A percentile compares a stretch with the other conserved stretches of the same genome.
phyloP scores from a whole-genome alignment of 2,329 filamentous ascomycete species.

The Fusarium nisikadoi region DNA sequence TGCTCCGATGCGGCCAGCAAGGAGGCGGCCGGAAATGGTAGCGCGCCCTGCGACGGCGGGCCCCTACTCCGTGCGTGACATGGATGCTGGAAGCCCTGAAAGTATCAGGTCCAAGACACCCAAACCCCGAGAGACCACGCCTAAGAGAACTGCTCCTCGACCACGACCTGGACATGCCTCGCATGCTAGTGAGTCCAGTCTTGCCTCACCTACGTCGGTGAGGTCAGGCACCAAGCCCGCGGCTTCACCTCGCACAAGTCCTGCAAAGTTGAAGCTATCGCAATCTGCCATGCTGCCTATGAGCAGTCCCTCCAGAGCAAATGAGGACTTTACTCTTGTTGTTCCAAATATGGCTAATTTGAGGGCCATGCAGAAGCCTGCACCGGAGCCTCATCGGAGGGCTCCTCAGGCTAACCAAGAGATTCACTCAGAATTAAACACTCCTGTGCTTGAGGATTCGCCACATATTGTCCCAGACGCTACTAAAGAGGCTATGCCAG shows the following conservation, averaged over 20 bases:
- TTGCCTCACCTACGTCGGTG: constrained; percentile 57
- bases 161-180: constrained; percentile 59
- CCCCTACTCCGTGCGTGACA: constrained; percentile 70
- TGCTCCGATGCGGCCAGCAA: constrained; percentile 70
- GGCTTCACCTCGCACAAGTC: constrained; percentile 56
- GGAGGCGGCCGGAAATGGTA: constrained; percentile 67
- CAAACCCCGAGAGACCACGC: constrained; percentile 63
- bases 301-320: constrained; percentile 58
- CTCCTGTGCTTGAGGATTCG: constrained; percentile 22
- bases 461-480: constrained; percentile 10
- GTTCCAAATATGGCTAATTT: constrained; percentile 59
- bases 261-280: constrained; percentile 52
- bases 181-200: constrained; percentile 62
- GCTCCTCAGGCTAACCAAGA: constrained; percentile 22
- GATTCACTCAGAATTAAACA: constrained; percentile 16
- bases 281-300: constrained; percentile 43
- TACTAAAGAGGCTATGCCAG: constrained; percentile 7
- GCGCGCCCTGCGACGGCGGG: constrained; percentile 72
- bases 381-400: constrained; percentile 32
- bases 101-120: constrained; percentile 61
- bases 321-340: constrained; percentile 65
- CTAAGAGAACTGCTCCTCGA: constrained; percentile 61
- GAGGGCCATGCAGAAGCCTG: constrained; percentile 42
- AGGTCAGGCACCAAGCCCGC: constrained; percentile 47
- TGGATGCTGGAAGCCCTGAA: constrained; percentile 58